These are phyloP conservation scores for Pichia sp. DNA, from an alignment of 1,139 yeast species.

Conservation along the genomic window DNA sequence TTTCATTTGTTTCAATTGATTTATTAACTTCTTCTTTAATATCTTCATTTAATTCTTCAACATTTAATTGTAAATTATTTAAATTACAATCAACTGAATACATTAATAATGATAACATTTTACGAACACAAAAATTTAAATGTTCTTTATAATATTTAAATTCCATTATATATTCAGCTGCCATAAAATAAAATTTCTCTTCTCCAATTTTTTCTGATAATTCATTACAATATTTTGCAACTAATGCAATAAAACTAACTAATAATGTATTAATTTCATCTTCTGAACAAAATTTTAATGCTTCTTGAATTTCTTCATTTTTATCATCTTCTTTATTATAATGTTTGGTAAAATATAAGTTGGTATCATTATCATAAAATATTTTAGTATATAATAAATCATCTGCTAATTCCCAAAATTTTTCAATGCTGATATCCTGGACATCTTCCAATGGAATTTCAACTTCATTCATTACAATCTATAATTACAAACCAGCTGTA, in stretches of 20 bases:
- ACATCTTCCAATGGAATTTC: conserved; percentile 8
- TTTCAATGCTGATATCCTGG: conserved; percentile 19
- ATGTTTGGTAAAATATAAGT: conserved; percentile 20
- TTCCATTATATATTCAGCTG: conserved; percentile 29
- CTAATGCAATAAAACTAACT: conserved; percentile 28
- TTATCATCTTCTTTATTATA: conserved; percentile 6
- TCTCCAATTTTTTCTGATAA: conserved; percentile 18
- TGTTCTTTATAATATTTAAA: conserved; percentile 33
- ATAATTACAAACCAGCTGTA: too few species aligned
- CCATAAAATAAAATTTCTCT: conserved; percentile 22
- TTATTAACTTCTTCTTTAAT: conserved; percentile 19
- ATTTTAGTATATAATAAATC: conserved; percentile 26
- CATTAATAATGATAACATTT: conserved; percentile 38
- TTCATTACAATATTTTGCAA: conserved; percentile 25
- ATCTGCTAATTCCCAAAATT: conserved; percentile 29
- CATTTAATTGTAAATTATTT: conserved; percentile 33
- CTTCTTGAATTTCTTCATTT: not conserved
- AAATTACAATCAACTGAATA: conserved; percentile 34
- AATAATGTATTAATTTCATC: conserved; percentile 29
- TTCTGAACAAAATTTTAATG: conserved; percentile 12
- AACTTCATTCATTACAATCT: not conserved
- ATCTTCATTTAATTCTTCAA: conserved; percentile 19
- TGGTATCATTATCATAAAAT: conserved; percentile 20
- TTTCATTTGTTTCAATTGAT: conserved; percentile 23
- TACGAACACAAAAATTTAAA: conserved; percentile 39